These are phyloP conservation scores for Aspergillus caelatus DNA, from an alignment of 2,329 filamentous ascomycete species.

Conservation along the genomic window DNA sequence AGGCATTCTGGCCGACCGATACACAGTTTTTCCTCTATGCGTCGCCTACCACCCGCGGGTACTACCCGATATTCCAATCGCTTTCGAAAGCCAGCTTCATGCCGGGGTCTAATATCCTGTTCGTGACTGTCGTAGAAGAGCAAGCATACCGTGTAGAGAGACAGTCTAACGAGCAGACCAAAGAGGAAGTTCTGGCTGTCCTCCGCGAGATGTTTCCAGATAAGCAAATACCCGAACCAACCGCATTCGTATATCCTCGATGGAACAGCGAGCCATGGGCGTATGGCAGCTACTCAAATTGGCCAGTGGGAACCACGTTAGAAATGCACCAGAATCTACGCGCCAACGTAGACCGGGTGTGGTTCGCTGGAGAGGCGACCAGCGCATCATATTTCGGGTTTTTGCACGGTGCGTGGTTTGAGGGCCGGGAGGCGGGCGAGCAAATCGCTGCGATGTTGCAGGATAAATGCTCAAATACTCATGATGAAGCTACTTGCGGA, in stretches of 20 bases:
- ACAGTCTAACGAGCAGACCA: conserved; percentile 61
- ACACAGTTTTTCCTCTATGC: conserved; percentile 58
- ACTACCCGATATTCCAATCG: conserved; percentile 67
- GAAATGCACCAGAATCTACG: conserved; percentile 69
- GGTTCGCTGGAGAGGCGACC: conserved; percentile 67
- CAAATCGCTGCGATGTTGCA: conserved; percentile 31
- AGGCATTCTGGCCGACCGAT: conserved; percentile 64
- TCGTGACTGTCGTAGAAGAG: conserved; percentile 63
- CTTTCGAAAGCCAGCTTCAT: conserved; percentile 61
- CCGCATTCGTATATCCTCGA: conserved; percentile 62
- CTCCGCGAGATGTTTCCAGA: conserved; percentile 65
- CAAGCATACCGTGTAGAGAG: conserved; percentile 62
- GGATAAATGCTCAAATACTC: conserved; percentile 17
- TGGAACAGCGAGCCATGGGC: conserved; percentile 56
- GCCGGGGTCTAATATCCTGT: conserved; percentile 64
- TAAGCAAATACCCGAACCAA: conserved; percentile 60
- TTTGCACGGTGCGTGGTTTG: conserved; percentile 64
- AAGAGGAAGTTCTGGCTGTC: conserved; percentile 59
- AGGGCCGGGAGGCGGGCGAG: conserved; percentile 55
- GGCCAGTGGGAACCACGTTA: conserved; percentile 64
- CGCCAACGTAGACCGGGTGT: conserved; percentile 62
- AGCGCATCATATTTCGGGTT: conserved; percentile 67
- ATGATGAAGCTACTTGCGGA: conserved; percentile 21
- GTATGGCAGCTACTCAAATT: conserved; percentile 69
- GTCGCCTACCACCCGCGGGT: conserved; percentile 50